Evolutionary conservation across 83 land plant genomes (phyloP).

Genomic region (Isoetes engelmannii): DNA sequence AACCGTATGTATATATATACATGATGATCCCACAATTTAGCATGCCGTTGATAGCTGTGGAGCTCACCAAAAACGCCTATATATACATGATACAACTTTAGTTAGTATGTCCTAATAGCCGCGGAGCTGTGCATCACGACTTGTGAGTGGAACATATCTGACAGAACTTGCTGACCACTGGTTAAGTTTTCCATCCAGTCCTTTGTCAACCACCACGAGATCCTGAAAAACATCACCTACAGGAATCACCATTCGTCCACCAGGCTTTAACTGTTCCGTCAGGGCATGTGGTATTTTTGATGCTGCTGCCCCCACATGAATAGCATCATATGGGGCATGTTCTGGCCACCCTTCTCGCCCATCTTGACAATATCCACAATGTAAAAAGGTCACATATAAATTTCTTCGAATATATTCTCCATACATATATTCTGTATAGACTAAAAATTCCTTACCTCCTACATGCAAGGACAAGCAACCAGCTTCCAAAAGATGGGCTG

Average conservation of each 20-base stretch:
- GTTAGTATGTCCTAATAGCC: no score
- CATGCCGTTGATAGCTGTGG: no score
- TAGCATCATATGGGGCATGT: constrained; percentile 33
- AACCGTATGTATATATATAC: no score
- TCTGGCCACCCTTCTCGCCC: constrained; percentile 28
- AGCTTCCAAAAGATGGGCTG: constrained; percentile 18
- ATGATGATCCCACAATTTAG: no score
- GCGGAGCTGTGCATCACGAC: constrained; percentile 31
- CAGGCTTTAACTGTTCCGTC: constrained; percentile 27
- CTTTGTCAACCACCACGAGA: constrained; percentile 28
- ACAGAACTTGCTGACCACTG: constrained; percentile 15
- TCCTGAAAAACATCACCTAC: constrained; percentile 23
- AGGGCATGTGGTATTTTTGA: constrained; percentile 25
- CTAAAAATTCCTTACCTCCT: constrained; percentile 25
- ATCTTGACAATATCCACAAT: no score
- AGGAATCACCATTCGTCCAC: constrained; percentile 36
- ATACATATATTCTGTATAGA: neutral
- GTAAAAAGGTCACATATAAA: neutral
- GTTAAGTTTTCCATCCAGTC: constrained; percentile 20
- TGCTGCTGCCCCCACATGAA: constrained; percentile 39
- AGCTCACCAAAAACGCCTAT: no score
- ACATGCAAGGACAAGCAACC: constrained; percentile 25
- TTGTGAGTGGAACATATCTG: constrained; percentile 32
- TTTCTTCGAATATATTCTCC: neutral
- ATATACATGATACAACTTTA: no score